Evolutionary conservation across 106 monocot genomes (phyloP), one percentile per base, ranked within the genome.

Genomic region (Allium cepa): DNA sequence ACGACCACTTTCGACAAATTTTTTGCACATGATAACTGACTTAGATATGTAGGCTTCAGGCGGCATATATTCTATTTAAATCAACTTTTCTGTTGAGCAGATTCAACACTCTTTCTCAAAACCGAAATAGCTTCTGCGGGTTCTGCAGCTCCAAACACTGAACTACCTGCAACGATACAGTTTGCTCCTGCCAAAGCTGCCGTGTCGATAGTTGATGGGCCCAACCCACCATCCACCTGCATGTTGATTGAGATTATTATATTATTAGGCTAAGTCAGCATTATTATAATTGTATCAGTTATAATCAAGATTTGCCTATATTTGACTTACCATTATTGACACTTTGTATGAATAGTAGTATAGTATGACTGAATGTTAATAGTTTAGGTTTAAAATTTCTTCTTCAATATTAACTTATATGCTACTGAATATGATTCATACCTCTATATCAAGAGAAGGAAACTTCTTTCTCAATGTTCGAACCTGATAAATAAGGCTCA

Each of bases 171-270:
- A 27, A 96, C 96, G 47, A 97, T 92, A 57, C 92, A 92, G 73
- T 97, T 97, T 57, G 96, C 92, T 52, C 96, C 96, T 2, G 96
- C 96, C 1, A 84, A 78, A 63, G 92, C 88, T 12, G 96, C 92
- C 11, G 27, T 48, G 57, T 86, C 88, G 18, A 97, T 97, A 52
- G 92, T 89, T 26, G 88, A 86, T 62, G 92, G 88, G 17, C 96
- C 96, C 82, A 97, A 79, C 9, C 96, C 96, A 70, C 92, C 96
- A 80, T 92, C 96, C 49, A 97, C 96, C 96, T 92, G 68, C 57
- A 77, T 26, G 47, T 22, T 22, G 22, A 22, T 22, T 22, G 22
- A 22, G 22, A 22, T 22, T 22, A 55, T 55, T 55, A 55, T 55
- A 55, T 12, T 12, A 55, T 62, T 27, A 22, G 22, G 22, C 22